These are phyloP conservation scores for Colletotrichum melonis DNA, from an alignment of 2,329 filamentous ascomycete species.

Conservation along the genomic window DNA sequence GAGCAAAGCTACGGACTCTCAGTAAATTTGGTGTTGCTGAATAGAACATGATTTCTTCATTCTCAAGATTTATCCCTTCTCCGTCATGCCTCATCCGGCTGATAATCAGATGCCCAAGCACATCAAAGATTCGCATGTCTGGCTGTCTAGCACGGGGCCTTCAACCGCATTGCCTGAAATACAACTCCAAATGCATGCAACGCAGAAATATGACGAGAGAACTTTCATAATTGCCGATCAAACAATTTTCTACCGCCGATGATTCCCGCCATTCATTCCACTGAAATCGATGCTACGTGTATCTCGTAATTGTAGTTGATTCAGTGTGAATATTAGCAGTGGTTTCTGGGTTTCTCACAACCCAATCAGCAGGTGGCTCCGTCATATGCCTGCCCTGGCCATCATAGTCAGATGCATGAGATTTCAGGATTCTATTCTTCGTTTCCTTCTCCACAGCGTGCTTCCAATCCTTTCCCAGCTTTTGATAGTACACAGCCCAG, in stretches of 20 bases:
- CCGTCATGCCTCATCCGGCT: too few species aligned
- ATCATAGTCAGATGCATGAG: slow-evolving; percentile 42
- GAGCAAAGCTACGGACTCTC: slow-evolving; percentile 45
- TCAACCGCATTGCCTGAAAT: too few species aligned
- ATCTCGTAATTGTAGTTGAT: neutral
- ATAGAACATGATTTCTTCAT: neutral
- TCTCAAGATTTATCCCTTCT: too few species aligned
- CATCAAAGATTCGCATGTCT: too few species aligned
- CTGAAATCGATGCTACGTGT: neutral
- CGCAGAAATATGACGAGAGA: too few species aligned
- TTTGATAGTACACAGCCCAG: slow-evolving; percentile 42
- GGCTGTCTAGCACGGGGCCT: too few species aligned
- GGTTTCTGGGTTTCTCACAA: neutral
- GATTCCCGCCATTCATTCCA: too few species aligned
- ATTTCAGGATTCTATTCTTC: slow-evolving; percentile 42
- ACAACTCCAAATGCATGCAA: too few species aligned
- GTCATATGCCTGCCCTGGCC: slow-evolving; percentile 44
- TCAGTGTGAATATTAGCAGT: neutral
- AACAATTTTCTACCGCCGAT: too few species aligned
- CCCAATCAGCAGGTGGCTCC: slow-evolving; percentile 40
- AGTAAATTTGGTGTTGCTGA: slow-evolving; percentile 1
- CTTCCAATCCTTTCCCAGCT: slow-evolving; percentile 36
- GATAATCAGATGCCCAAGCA: too few species aligned
- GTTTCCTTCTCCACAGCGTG: slow-evolving; percentile 42
- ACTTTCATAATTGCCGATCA: too few species aligned